phyloP scores from a whole-genome alignment of 352 stramenopile genomes.

The Globisporangium parvum region DNA sequence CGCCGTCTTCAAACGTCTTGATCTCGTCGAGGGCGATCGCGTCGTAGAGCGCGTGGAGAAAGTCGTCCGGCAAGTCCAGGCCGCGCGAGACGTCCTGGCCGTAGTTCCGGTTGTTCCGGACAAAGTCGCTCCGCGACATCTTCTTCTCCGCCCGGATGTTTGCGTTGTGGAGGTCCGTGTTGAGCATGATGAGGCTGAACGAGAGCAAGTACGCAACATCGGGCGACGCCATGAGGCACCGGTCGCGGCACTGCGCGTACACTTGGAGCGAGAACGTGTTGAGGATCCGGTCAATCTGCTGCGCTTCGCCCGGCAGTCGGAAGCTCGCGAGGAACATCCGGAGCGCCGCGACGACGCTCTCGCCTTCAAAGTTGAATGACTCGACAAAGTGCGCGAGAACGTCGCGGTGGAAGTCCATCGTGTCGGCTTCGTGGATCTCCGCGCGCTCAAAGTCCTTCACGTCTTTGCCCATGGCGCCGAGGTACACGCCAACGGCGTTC shows the following conservation, averaged over 20 bases:
- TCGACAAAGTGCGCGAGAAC: conserved; percentile 66
- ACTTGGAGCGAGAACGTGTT: conserved; percentile 83
- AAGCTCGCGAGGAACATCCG: conserved; percentile 85
- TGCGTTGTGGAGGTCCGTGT: conserved; percentile 83
- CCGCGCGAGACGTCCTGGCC: conserved; percentile 76
- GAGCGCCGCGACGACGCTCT: conserved; percentile 66
- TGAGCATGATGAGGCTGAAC: conserved; percentile 89
- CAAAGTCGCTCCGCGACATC: conserved; percentile 84
- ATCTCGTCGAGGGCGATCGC: conserved; percentile 72
- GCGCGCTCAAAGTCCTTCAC: conserved; percentile 68
- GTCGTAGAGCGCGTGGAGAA: conserved; percentile 68
- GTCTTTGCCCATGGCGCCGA: conserved; percentile 82
- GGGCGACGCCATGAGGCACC: conserved; percentile 75
- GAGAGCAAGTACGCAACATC: conserved; percentile 89
- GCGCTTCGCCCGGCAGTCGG: conserved; percentile 74
- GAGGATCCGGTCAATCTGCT: conserved; percentile 87
- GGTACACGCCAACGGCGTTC: conserved; percentile 71
- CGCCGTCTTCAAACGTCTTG: conserved; percentile 77
- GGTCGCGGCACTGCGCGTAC: conserved; percentile 82
- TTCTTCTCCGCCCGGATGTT: conserved; percentile 84
- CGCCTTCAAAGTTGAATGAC: conserved; percentile 77
- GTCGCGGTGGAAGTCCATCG: conserved; percentile 79
- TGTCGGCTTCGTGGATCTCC: conserved; percentile 74
- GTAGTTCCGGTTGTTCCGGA: conserved; percentile 90
- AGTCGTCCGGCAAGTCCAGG: conserved; percentile 62